Percentiles rank a stretch among this genome's conserved stretches.
phyloP scores from a whole-genome alignment of 306 rosid species.

The Albizia julibrissin region DNA sequence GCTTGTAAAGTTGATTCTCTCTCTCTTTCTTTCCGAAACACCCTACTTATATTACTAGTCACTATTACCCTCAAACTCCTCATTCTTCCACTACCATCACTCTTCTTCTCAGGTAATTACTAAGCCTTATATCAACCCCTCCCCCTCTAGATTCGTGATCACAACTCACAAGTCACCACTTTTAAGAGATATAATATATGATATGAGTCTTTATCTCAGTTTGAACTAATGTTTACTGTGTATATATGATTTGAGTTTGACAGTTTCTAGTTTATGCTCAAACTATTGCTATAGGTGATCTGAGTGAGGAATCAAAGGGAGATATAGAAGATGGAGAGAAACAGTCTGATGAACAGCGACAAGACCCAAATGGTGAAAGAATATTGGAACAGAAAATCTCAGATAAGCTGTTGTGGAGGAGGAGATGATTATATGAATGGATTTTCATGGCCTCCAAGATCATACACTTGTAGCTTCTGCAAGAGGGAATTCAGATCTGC shows the following conservation, averaged over 20 bases:
- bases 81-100: constrained; percentile 31
- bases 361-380: constrained; percentile 30
- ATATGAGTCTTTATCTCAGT: constrained; percentile 3
- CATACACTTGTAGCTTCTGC: constrained; percentile 86
- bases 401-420: neutral
- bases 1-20: constrained; percentile 43
- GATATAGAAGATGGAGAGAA: constrained; percentile 45
- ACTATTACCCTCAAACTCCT: constrained; percentile 12
- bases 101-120: constrained; percentile 42
- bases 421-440: constrained; percentile 56
- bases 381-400: constrained; percentile 12
- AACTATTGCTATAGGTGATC: constrained; percentile 29
- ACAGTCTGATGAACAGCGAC: constrained; percentile 26
- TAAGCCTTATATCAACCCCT: neutral
- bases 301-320: constrained; percentile 30
- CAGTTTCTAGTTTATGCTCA: constrained; percentile 40
- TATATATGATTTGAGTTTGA: constrained; percentile 40
- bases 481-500: constrained; percentile 90
- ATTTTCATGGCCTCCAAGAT: constrained; percentile 90
- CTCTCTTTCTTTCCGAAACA: constrained; percentile 9
- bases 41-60: neutral
- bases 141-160: constrained; percentile 4
- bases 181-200: constrained; percentile 12
- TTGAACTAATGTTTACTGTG: neutral
- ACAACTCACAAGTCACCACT: constrained; percentile 22